A percentile compares a stretch with the other conserved stretches of the same genome.
These are phyloP conservation scores for Geotrichum citri-aurantii DNA, from an alignment of 1,139 yeast species.

Conservation along the genomic window DNA sequence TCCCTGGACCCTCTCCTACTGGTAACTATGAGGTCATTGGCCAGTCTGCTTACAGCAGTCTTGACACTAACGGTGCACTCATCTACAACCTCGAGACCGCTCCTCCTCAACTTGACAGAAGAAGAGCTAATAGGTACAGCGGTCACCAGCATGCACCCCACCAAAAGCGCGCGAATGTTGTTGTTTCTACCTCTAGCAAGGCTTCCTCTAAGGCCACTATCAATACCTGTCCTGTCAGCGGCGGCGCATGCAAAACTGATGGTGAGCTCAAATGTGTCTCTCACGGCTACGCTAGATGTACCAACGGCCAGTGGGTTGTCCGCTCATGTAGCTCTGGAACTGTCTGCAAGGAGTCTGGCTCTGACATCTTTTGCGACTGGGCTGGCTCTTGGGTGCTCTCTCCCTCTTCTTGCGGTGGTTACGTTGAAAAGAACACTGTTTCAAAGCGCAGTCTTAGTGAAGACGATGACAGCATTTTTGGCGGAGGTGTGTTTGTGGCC, in stretches of 20 bases:
- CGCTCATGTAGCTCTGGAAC: slow-evolving; percentile 50
- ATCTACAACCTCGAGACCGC: neutral
- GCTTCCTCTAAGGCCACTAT: neutral
- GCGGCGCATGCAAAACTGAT: slow-evolving; percentile 35
- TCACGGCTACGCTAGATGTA: slow-evolving; percentile 47
- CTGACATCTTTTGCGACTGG: slow-evolving; percentile 19
- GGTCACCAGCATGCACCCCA: neutral
- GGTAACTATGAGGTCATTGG: slow-evolving; percentile 1
- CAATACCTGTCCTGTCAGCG: slow-evolving; percentile 15
- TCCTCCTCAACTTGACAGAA: neutral
- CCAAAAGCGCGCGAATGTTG: neutral
- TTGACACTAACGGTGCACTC: neutral
- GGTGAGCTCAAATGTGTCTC: slow-evolving; percentile 47
- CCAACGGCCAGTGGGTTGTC: slow-evolving; percentile 46
- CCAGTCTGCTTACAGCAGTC: slow-evolving; percentile 3
- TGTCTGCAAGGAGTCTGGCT: slow-evolving; percentile 37
- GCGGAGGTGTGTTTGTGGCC: slow-evolving; percentile 5
- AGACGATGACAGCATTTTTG: neutral
- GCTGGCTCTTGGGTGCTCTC: slow-evolving; percentile 7
- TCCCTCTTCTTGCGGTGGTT: slow-evolving; percentile 7
- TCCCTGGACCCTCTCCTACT: neutral
- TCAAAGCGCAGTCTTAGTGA: neutral
- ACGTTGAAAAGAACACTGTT: neutral
- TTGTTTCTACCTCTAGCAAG: neutral
- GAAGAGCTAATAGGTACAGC: neutral